These are phyloP conservation scores for Suhomyces emberorum DNA, from an alignment of 805 yeast genomes.

Conservation along the genomic window DNA sequence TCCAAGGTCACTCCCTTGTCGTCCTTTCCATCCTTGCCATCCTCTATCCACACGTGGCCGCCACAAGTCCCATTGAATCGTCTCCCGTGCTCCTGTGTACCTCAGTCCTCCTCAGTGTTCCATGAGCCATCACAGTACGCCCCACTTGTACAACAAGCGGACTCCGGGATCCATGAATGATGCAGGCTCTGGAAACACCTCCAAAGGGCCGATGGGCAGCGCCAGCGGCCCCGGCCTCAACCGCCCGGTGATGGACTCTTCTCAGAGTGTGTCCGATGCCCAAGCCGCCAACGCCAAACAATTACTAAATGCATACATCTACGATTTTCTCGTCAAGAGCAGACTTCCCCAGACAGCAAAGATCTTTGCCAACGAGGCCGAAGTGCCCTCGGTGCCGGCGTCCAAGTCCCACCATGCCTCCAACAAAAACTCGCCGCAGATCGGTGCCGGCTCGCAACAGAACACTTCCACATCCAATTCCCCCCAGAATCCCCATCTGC, in stretches of 20 bases:
- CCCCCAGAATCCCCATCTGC: slow-evolving; percentile 26
- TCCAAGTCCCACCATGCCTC: slow-evolving; percentile 8
- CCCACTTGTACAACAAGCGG: slow-evolving; percentile 30
- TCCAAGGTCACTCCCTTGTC: no score
- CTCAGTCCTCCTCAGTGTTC: no score
- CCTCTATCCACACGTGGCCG: no score
- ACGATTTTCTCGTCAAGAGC: slow-evolving; percentile 78
- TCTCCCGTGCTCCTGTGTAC: no score
- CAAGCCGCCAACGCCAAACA: slow-evolving; percentile 53
- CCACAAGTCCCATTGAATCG: background rate
- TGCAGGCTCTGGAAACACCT: background rate
- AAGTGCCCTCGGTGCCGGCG: slow-evolving; percentile 41
- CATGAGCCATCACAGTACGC: slow-evolving; percentile 39
- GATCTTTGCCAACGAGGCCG: slow-evolving; percentile 74
- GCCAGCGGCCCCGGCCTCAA: slow-evolving; percentile 1
- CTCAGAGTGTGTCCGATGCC: slow-evolving; percentile 34
- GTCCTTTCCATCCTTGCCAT: no score
- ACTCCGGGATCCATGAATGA: slow-evolving; percentile 22
- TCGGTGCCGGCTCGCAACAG: slow-evolving; percentile 1
- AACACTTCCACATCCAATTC: slow-evolving; percentile 11
- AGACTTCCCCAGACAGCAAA: slow-evolving; percentile 69
- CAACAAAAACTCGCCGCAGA: slow-evolving; percentile 19
- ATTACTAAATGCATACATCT: slow-evolving; percentile 75
- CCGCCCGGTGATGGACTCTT: slow-evolving; percentile 23
- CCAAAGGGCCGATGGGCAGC: background rate